Percentiles rank a stretch among this genome's conserved stretches.
Conservation (phyloP, 208 protist genomes). For the Trichomonas tenax region DNA sequence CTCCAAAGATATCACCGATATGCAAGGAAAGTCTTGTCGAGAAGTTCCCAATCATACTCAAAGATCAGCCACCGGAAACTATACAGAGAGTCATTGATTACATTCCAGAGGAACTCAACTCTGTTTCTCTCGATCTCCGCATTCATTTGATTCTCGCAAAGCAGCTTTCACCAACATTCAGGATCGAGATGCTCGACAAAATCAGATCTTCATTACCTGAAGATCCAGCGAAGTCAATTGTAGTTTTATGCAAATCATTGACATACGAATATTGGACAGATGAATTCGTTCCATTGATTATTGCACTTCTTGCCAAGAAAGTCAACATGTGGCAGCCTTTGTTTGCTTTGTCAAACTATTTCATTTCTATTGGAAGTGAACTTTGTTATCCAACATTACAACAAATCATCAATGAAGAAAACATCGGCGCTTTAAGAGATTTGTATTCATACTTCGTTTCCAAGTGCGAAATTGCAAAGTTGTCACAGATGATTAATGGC, state of each 20-base stretch:
- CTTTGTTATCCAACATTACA: background rate
- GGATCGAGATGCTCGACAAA: background rate
- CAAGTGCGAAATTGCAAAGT: background rate
- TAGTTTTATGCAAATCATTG: background rate
- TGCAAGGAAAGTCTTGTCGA: background rate
- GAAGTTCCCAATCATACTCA: background rate
- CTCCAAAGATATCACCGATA: background rate
- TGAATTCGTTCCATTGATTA: constrained; percentile 4
- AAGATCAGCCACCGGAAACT: background rate
- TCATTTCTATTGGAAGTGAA: background rate
- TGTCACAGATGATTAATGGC: background rate
- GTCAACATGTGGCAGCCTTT: background rate
- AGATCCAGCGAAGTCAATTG: background rate
- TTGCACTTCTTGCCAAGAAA: background rate
- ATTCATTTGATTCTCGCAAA: background rate
- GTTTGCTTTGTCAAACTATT: background rate
- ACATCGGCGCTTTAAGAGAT: background rate
- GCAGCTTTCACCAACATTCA: background rate
- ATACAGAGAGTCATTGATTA: background rate
- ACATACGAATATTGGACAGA: background rate
- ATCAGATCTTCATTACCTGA: background rate
- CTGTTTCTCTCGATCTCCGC: background rate
- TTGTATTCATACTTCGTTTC: background rate
- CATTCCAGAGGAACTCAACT: background rate
- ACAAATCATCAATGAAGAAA: background rate